phyloP scores from a whole-genome alignment of 345 rosid genomes.

The Draba incana region DNA sequence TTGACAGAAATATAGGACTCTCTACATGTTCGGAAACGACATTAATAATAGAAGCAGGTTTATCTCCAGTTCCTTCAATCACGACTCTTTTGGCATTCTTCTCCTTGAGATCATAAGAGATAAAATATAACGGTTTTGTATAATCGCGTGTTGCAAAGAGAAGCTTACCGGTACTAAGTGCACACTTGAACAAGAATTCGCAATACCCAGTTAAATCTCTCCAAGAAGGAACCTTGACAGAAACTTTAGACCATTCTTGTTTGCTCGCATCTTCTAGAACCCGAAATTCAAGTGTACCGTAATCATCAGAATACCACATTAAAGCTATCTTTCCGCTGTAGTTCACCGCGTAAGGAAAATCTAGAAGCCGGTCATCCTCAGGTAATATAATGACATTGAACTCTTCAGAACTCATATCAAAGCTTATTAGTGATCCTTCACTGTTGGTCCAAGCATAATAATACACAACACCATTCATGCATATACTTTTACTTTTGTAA shows the following conservation, averaged over 20 bases:
- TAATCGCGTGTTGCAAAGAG: background rate
- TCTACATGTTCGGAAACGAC: slow-evolving; percentile 2
- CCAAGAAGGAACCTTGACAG: background rate
- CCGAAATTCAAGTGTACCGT: background rate
- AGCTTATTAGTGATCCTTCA: background rate
- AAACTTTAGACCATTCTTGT: background rate
- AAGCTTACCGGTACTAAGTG: slow-evolving; percentile 6
- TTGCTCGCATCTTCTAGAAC: slow-evolving; percentile 19
- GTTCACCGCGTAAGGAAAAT: background rate
- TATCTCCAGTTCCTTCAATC: background rate
- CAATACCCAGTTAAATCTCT: background rate
- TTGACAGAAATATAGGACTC: slow-evolving; percentile 13
- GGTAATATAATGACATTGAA: background rate
- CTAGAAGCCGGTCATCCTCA: background rate
- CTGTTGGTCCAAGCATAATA: background rate
- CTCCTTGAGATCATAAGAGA: slow-evolving; percentile 2
- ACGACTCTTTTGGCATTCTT: background rate
- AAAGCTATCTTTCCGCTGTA: slow-evolving; percentile 13
- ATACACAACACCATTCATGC: slow-evolving; percentile 20
- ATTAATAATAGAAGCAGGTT: background rate
- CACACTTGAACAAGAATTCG: background rate
- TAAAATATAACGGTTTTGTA: background rate
- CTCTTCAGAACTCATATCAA: slow-evolving; percentile 17
- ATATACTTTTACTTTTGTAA: background rate
- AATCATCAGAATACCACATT: background rate